Conservation (phyloP, 768 basidiomycete genomes). For the Pleurotus djamor region DNA sequence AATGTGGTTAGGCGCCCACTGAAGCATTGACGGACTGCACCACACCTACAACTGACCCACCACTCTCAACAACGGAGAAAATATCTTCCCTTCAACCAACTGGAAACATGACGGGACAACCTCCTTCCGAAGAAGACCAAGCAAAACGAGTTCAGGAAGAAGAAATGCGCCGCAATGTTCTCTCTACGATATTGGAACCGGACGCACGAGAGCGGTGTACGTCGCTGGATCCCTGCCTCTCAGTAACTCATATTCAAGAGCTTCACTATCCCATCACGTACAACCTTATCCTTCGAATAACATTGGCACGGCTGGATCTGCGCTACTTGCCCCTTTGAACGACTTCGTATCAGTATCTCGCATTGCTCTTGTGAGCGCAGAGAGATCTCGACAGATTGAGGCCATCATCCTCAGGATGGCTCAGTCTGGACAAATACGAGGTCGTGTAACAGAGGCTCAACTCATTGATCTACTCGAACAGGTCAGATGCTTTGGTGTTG, state of each 20-base stretch:
- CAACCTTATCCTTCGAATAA: too few relatives aligned
- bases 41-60: not conserved
- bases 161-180: conserved; percentile 71
- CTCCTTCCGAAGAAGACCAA: conserved; percentile 38
- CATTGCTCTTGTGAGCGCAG: conserved; percentile 83
- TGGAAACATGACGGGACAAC: not conserved
- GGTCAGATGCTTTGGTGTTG: conserved; percentile 36
- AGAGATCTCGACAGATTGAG: conserved; percentile 80
- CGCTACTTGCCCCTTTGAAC: not conserved
- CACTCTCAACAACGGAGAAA: not conserved
- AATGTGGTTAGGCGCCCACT: too few relatives aligned
- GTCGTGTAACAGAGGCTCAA: conserved; percentile 75
- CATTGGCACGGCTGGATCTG: too few relatives aligned
- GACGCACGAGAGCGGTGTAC: conserved; percentile 81
- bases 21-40: too few relatives aligned
- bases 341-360: conserved; percentile 60
- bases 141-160: conserved; percentile 67
- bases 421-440: conserved; percentile 77
- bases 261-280: not conserved
- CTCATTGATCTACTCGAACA: conserved; percentile 86
- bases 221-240: conserved; percentile 16
- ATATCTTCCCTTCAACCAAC: conserved; percentile 1
- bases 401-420: conserved; percentile 78
- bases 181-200: conserved; percentile 74
- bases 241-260: not conserved